Percentiles rank a stretch among this genome's conserved stretches.
These are phyloP conservation scores for Fraxinus dipetala DNA, from an alignment of 305 asterid genomes.

Conservation along the genomic window DNA sequence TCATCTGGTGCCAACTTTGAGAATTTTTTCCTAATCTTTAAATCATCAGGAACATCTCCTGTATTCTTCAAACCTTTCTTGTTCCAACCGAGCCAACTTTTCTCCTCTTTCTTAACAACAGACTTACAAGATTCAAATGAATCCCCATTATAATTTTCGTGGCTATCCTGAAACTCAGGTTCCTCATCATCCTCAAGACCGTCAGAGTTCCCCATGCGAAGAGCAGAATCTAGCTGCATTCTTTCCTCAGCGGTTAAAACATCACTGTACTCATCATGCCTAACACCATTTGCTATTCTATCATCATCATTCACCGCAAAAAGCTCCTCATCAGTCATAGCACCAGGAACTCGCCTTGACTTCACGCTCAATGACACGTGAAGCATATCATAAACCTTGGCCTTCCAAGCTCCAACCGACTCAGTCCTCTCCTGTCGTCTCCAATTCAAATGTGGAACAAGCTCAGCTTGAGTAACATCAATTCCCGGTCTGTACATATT, in stretches of 20 bases:
- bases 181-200: conserved; percentile 22
- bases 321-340: conserved; percentile 97
- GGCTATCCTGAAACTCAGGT: not conserved
- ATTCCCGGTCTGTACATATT: conserved; percentile 99
- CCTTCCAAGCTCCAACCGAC: conserved; percentile 94
- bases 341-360: conserved; percentile 98
- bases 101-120: conserved; percentile 60
- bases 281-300: conserved; percentile 55
- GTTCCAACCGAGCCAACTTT: conserved; percentile 91
- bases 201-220: conserved; percentile 40
- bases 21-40: conserved; percentile 58
- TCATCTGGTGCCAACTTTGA: conserved; percentile 74
- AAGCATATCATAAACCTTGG: conserved; percentile 92
- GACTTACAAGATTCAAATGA: not conserved
- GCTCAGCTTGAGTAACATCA: conserved; percentile 98
- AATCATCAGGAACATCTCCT: conserved; percentile 72
- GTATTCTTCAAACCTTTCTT: conserved; percentile 66
- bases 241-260: conserved; percentile 76
- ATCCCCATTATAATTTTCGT: not conserved
- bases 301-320: conserved; percentile 83
- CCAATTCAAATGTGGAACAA: conserved; percentile 89
- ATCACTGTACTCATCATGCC: conserved; percentile 49
- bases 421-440: conserved; percentile 95
- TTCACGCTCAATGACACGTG: conserved; percentile 92
- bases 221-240: conserved; percentile 89